Conservation (phyloP, 2,329 filamentous ascomycete genomes). For the Talaromyces sp. region DNA sequence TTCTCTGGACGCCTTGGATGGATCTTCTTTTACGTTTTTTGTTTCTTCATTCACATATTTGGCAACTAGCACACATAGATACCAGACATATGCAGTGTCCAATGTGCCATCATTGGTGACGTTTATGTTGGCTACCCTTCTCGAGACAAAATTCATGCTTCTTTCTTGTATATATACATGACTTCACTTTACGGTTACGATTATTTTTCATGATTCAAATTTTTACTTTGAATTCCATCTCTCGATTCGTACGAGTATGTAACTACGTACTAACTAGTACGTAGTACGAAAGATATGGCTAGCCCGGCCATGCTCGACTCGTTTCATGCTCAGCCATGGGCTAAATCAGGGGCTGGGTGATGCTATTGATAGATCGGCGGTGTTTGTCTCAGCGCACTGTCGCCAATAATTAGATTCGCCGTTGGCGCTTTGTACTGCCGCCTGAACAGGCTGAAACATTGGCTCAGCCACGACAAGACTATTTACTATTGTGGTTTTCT, state of each 20-base stretch:
- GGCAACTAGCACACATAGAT: conserved; percentile 1
- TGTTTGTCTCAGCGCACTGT: neutral
- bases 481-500: too few relatives aligned
- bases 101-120: neutral
- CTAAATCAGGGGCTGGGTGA: neutral
- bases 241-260: too few relatives aligned
- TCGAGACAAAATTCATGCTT: neutral
- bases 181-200: neutral
- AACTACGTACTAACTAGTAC: too few relatives aligned
- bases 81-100: neutral
- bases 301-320: neutral
- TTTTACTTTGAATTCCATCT: too few relatives aligned
- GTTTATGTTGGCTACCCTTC: neutral
- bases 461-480: neutral
- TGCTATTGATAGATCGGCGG: neutral
- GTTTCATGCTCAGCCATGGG: neutral
- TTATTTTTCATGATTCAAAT: neutral
- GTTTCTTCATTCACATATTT: conserved; percentile 3
- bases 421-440: neutral
- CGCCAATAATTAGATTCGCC: too few relatives aligned
- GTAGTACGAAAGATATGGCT: too few relatives aligned
- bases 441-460: neutral
- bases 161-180: neutral
- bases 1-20: neutral
- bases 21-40: neutral